Percentiles rank a stretch among this genome's conserved stretches.
Conservation (phyloP, 306 rosid species). For the Begonia fuchsioides region DNA sequence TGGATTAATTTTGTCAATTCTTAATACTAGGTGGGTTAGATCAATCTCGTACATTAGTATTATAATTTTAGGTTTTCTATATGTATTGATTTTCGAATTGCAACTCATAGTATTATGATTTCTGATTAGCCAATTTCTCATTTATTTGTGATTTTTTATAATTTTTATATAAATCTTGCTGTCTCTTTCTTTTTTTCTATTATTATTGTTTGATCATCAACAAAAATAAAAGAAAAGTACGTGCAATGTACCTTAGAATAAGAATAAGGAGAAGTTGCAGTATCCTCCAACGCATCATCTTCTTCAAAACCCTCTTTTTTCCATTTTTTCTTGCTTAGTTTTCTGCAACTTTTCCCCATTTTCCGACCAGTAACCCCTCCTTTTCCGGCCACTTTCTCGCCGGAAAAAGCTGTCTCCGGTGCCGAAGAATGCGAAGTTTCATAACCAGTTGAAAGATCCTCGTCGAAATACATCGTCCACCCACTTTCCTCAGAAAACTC, state of each 20-base stretch:
- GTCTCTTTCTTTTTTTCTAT: too few species aligned
- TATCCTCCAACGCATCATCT: conserved; percentile 78
- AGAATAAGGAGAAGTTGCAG: conserved; percentile 70
- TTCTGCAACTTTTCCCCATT: conserved; percentile 25
- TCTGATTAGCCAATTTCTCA: too few species aligned
- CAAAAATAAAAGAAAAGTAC: not conserved
- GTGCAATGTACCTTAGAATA: conserved; percentile 35
- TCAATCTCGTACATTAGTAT: too few species aligned
- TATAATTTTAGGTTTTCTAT: too few species aligned
- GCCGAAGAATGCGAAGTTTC: too few species aligned
- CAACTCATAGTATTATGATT: too few species aligned
- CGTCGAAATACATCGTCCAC: conserved; percentile 75
- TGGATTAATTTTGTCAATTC: too few species aligned
- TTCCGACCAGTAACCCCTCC: conserved; percentile 5
- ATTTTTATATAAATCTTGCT: too few species aligned
- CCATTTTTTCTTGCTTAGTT: conserved; percentile 24
- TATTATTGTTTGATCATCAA: too few species aligned
- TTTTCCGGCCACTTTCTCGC: not conserved
- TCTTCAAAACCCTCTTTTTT: conserved; percentile 12
- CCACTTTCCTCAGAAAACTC: conserved; percentile 62
- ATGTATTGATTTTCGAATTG: too few species aligned
- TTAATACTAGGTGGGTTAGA: too few species aligned
- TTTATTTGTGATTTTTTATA: too few species aligned
- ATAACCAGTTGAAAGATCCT: conserved; percentile 21
- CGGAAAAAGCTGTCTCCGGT: conserved; percentile 34